Percentiles rank a stretch among this genome's conserved stretches.
Conservation (phyloP, 2,329 filamentous ascomycete genomes). For the Zymoseptoria crescenta region DNA sequence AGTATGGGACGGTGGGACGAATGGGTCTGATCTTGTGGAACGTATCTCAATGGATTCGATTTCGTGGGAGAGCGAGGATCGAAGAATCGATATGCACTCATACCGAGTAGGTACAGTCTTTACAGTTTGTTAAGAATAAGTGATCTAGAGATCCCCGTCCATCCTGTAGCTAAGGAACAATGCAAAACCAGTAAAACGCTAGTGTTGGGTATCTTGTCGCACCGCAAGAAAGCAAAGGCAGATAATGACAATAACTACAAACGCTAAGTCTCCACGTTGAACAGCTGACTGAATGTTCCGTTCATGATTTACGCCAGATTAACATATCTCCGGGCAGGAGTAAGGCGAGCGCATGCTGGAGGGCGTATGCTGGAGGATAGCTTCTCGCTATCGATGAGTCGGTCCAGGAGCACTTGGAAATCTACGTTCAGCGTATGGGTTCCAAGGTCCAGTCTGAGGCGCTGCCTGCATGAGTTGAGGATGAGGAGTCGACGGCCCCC, state of each 20-base stretch:
- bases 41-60: not conserved
- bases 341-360: not conserved
- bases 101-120: not conserved
- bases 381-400: not conserved
- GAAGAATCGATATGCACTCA: not conserved
- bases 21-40: not conserved
- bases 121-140: not conserved
- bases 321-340: not conserved
- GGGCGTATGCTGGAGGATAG: too few species aligned
- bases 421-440: constrained; percentile 25
- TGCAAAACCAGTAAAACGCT: not conserved
- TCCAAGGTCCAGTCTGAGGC: constrained; percentile 28
- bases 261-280: not conserved
- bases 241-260: not conserved
- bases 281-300: not conserved
- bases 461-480: constrained; percentile 27
- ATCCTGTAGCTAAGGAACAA: not conserved
- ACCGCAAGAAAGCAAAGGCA: not conserved
- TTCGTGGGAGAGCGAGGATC: not conserved
- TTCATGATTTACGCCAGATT: not conserved
- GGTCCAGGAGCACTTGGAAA: not conserved
- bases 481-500: not conserved
- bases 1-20: too few species aligned
- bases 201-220: not conserved
- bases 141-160: not conserved